A percentile compares a stretch with the other conserved stretches of the same genome.
Evolutionary conservation across 2,329 filamentous ascomycete species (phyloP).

Genomic region (Botryotinia narcissicola): DNA sequence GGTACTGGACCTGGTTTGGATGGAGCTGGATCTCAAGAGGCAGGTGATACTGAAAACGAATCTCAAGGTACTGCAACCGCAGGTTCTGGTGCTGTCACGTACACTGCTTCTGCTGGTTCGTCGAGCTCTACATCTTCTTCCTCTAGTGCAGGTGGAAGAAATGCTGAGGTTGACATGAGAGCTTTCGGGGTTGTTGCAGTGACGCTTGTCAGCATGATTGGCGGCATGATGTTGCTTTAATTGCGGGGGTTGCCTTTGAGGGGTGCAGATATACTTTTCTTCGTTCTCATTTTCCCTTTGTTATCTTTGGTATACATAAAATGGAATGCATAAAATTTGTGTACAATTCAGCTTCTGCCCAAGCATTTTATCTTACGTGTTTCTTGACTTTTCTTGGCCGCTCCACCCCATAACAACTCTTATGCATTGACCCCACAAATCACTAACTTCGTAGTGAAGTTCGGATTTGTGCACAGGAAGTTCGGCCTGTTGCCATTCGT

Average conservation of each 20-base stretch:
- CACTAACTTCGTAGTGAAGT: not conserved
- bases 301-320: not conserved
- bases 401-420: not conserved
- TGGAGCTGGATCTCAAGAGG: constrained; percentile 34
- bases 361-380: not conserved
- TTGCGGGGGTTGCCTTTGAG: not conserved
- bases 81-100: constrained; percentile 30
- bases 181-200: constrained; percentile 2
- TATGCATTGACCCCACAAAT: not conserved
- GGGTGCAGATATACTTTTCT: not conserved
- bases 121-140: constrained; percentile 6
- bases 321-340: not conserved
- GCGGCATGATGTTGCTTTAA: constrained; percentile 14
- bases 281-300: not conserved
- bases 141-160: not conserved
- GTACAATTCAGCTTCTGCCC: not conserved
- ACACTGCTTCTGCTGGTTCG: constrained; percentile 22
- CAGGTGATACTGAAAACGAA: constrained; percentile 36
- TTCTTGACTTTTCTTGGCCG: not conserved
- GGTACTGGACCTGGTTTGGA: constrained; percentile 46
- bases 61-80: constrained; percentile 32
- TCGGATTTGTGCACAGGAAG: not conserved
- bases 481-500: not conserved
- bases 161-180: not conserved
- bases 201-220: constrained; percentile 9